Base-by-base conservation (phyloP, 768 basidiomycete genomes). In the Pleurotus platypus region DNA sequence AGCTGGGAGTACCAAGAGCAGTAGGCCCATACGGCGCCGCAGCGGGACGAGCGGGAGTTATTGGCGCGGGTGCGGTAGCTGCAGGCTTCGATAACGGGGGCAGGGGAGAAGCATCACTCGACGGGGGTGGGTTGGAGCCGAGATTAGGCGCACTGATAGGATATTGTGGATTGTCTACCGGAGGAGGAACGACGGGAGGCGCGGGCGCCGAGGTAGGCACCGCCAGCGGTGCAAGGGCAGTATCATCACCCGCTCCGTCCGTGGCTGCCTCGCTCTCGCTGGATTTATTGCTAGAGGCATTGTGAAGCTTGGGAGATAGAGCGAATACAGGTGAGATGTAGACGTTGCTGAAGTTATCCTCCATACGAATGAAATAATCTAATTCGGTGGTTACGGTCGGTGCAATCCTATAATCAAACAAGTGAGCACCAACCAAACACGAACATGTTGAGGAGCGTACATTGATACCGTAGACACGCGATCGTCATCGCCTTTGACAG, bases 291-390 rank as follows among this genome's bases (percentile, higher is more conserved):
- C 30, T 11, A 35, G 30, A 35, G 30, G 8, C 30, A 4, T 3
- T 35, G 30, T 35, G 30, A 11, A 5, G 57, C 70, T 62, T 56
- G 72, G 71, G 49, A 59, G 48, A 46, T 8, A 72, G 50, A 26
- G 60, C 56, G 49, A 74, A 72, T 27, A 47, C 42, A 2, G 70
- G 66, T 1, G 71, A 72, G 37, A 55, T 57, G 30, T 57, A 65
- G 12, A 46, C 55, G 4, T 50, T 56, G 2, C 64, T 69, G 50
- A 62, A 67, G 48, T 69, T 63, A 48, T 69, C 69, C 46, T 65
- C 57, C 65, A 69, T 66, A 35, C 50, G 20, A 55, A 66, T 38
- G 38, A 46, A 58, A 60, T 65, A 60, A 22, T 42, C 22, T 27
- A 20, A 49, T 46, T 58, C 39, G 9, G 59, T 20, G 15, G 62